phyloP scores from a whole-genome alignment of 148 eudicot species.

The Fallopia convolvulus region DNA sequence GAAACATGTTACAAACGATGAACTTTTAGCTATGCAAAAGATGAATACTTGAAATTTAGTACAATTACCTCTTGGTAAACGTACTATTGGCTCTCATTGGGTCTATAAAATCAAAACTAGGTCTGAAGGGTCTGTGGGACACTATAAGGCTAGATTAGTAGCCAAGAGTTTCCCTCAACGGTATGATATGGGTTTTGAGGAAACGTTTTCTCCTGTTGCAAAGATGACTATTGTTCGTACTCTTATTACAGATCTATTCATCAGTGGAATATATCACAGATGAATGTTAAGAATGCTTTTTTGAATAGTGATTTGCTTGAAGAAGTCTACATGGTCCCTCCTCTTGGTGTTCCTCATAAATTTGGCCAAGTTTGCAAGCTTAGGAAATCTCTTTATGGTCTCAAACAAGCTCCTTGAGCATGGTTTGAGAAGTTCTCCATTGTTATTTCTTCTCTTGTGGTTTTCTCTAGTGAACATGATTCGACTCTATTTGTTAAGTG shows the following conservation, averaged over 20 bases:
- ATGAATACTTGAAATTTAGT: constrained; percentile 1
- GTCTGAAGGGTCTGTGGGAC: neutral
- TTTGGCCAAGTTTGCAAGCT: neutral
- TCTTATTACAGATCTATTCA: neutral
- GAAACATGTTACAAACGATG: neutral
- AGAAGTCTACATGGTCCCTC: constrained; percentile 2
- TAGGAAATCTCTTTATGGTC: neutral
- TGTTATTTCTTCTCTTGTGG: neutral
- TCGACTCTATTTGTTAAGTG: neutral
- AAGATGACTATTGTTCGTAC: neutral
- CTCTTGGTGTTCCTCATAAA: neutral
- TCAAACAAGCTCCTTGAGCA: neutral
- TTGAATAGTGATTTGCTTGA: neutral
- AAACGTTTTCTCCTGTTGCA: constrained; percentile 9
- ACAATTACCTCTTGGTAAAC: neutral
- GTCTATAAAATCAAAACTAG: constrained; percentile 9
- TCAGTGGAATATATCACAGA: neutral
- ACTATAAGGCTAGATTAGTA: neutral
- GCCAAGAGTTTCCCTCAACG: neutral
- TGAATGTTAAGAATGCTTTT: constrained; percentile 1
- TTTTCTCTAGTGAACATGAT: neutral
- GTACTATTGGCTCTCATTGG: neutral
- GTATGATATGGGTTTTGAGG: neutral
- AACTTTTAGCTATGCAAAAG: neutral
- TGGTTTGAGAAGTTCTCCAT: neutral